phyloP scores from a whole-genome alignment of 192 early-diverging fungal species.

The Gamsiella multidivaricata region DNA sequence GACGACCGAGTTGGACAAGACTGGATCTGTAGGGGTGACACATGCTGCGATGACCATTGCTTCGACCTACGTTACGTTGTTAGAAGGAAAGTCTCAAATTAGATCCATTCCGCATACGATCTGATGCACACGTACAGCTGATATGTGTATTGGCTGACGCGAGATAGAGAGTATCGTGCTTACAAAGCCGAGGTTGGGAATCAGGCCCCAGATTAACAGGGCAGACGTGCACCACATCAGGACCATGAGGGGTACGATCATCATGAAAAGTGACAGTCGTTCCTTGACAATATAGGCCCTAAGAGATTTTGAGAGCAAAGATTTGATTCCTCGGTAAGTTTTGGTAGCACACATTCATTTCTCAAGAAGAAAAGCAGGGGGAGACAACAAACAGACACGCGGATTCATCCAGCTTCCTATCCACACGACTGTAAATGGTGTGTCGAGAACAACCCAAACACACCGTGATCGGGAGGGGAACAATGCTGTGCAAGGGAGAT shows the following conservation, averaged over 20 bases:
- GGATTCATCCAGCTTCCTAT: no score
- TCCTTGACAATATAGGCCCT: constrained; percentile 74
- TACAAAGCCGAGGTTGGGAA: constrained; percentile 66
- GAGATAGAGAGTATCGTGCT: no score
- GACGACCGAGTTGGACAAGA: constrained; percentile 92
- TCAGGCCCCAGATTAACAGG: constrained; percentile 70
- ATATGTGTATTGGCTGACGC: no score
- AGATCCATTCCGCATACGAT: no score
- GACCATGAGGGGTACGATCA: constrained; percentile 85
- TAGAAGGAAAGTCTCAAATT: no score
- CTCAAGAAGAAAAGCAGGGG: no score
- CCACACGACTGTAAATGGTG: no score
- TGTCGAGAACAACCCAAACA: no score
- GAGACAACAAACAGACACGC: no score
- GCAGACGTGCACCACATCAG: constrained; percentile 83
- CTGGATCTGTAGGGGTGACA: constrained; percentile 93
- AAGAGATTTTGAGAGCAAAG: background rate
- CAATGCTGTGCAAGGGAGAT: no score
- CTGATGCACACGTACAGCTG: no score
- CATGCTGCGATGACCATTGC: constrained; percentile 85
- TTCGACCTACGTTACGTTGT: constrained; percentile 66
- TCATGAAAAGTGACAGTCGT: constrained; percentile 69
- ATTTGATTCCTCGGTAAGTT: constrained; percentile 17
- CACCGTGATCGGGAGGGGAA: no score
- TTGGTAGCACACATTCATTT: background rate